Evolutionary conservation across 495 filamentous ascomycete species (phyloP), one percentile per base, ranked within the genome.

Genomic region (Aspergillus heteromorphus): DNA sequence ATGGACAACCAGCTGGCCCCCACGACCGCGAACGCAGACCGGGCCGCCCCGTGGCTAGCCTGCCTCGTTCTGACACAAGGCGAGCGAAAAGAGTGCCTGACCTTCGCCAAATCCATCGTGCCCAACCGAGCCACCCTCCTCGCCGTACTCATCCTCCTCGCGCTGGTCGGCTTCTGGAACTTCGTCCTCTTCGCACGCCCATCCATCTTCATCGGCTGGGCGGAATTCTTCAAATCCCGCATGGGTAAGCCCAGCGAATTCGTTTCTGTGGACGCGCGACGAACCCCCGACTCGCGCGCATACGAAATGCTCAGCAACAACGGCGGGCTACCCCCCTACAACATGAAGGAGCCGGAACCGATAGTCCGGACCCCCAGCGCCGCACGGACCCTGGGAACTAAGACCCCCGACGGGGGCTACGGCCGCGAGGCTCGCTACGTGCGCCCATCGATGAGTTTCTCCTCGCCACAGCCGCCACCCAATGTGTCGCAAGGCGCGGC

Each of bases 121-220:
- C 80, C 93, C 48, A 85, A 80, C 59, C 81, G 93, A 67, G 74
- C 80, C n/a, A 92, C 87, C 0, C 79, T 96, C 20, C 78, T 89
- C 25, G 89, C 91, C 10, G 83, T 95, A 11, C 73, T 98, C 43
- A 72, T 96, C 27, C 79, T 97, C 4, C 76, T 97, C 31, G 85
- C 85, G 20, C 82, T 96, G 73, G 82, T 91, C 52, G 92, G 92
- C 9, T 75, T 97, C 47, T 95, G 92, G 86, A 82, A 84, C 54
- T 78, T 91, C 53, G 61, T 95, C 21, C 80, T 97, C 51, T 84
- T 96, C 23, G 86, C 85, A 19, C 87, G 92, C 25, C 82, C 78
- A 57, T 85, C 85, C 19, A 95, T 97, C 83, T 77, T 96, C 48
- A 76, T 76, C 14, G 95, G 88, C 49, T 98, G 93, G 93, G 55